A percentile compares a stretch with the other conserved stretches of the same genome.
Conservation (phyloP, 1,139 yeast species). For the Lodderomyces elongisporus region DNA sequence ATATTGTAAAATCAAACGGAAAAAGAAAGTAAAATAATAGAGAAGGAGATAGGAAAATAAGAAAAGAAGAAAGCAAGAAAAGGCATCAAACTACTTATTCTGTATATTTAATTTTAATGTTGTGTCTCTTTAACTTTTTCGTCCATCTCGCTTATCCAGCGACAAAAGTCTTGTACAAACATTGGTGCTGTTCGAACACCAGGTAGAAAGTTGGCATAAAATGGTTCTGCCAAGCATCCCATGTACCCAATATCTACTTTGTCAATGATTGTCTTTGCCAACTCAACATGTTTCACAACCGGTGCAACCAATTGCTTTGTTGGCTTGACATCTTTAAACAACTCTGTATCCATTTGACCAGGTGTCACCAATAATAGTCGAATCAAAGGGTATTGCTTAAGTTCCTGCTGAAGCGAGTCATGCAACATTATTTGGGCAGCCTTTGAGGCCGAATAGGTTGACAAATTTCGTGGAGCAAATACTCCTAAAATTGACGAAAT, state of each 20-base stretch:
- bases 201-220: constrained; percentile 58
- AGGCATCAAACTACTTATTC: no score
- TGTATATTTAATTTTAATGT: not conserved
- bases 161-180: constrained; percentile 35
- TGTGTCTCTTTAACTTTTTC: constrained; percentile 18
- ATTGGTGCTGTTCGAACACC: constrained; percentile 50
- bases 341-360: constrained; percentile 59
- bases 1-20: not conserved
- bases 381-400: constrained; percentile 20
- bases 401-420: constrained; percentile 54
- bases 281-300: constrained; percentile 34
- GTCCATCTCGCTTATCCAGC: constrained; percentile 56
- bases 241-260: constrained; percentile 42
- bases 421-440: constrained; percentile 57
- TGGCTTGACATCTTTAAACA: constrained; percentile 61
- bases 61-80: no score
- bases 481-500: constrained; percentile 68
- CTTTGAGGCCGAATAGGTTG: constrained; percentile 63
- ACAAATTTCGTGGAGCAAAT: constrained; percentile 63
- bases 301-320: constrained; percentile 65
- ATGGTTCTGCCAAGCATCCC: constrained; percentile 54
- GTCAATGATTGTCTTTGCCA: constrained; percentile 42
- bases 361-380: constrained; percentile 52
- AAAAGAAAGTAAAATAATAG: no score
- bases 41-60: not conserved